Base-by-base conservation (phyloP, 148 eudicot species). In the Bassia scoparia region DNA sequence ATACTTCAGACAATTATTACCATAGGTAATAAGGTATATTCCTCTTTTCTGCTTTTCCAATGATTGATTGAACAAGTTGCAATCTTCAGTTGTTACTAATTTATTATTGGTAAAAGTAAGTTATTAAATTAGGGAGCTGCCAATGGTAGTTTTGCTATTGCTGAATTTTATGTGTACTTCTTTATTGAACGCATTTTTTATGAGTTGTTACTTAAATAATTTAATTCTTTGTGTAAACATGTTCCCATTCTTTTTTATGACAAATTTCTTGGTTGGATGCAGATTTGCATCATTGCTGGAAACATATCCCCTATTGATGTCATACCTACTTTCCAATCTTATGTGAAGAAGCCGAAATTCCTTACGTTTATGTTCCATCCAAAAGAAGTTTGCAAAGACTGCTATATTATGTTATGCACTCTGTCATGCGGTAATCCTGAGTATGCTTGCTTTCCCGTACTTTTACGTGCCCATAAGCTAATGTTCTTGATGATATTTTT, bases 271-370 rank as follows among this genome's bases (percentile, higher is more conserved):
- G 71, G 70, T 61, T 73, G 70, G 66, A 74, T 87, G 86, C 92
- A 96, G 99, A 76, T 96, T 24, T 92, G 97, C 69, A 85, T 96
- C 54, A 96, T 96, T 34, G 99, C 99, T 21, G 99, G 99, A 70
- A 96, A 96, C 81, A 96, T 96, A 65, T 92, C 99, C 46, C 99
- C 99, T 7, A 96, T 96, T 55, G 99, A 96, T 77, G 97, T 96
- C 26, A 96, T 96, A 96, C 99, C 61, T 97, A 96, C 69, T 85
- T 95, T 72, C 99, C 99, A 53, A 81, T 95, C 70, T 74, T 95
- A 60, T 95, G 99, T 50, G 99, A 95, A 74, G 99, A 95, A 71
- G 81, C 91, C 56, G 90, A 95, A 0, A 87, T 95, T 50, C 99
- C 99, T 5, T 95, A 95, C 79, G 63, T 92, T 34, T 95, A 95